Percentiles rank a stretch among this genome's conserved stretches.
Evolutionary conservation across 2,329 filamentous ascomycete species (phyloP).

Genomic region (Juglanconis oblonga): DNA sequence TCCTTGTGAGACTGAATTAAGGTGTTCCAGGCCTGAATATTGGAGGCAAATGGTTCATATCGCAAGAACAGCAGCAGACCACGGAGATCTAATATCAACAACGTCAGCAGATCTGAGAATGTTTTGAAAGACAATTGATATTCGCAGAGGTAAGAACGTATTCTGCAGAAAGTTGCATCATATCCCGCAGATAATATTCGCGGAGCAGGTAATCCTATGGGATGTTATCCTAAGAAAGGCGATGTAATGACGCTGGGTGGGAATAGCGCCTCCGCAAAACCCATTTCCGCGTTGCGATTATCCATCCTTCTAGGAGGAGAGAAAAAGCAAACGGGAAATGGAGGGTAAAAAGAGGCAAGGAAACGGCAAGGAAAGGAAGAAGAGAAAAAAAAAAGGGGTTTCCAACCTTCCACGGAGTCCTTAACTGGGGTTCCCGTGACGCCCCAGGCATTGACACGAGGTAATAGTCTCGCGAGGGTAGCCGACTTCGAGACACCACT

Average conservation of each 20-base stretch:
- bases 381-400: not conserved
- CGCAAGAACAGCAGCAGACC: constrained; percentile 79
- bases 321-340: too few species aligned
- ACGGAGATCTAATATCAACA: constrained; percentile 57
- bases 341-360: not conserved
- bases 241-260: too few species aligned
- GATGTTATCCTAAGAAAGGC: too few species aligned
- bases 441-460: constrained; percentile 84
- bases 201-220: too few species aligned
- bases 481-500: constrained; percentile 83
- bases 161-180: too few species aligned
- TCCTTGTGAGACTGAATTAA: constrained; percentile 60
- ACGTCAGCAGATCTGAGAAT: constrained; percentile 19
- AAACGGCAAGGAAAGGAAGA: not conserved
- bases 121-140: not conserved
- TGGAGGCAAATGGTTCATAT: constrained; percentile 71
- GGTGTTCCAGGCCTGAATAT: constrained; percentile 63
- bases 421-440: constrained; percentile 88
- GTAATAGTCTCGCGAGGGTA: constrained; percentile 73
- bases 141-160: too few species aligned
- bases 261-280: too few species aligned
- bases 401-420: constrained; percentile 41
- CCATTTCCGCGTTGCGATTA: too few species aligned
- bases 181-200: too few species aligned
- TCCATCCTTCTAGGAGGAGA: too few species aligned